phyloP scores from a whole-genome alignment of 1,139 yeast species.

The Petasospora fabianii region DNA sequence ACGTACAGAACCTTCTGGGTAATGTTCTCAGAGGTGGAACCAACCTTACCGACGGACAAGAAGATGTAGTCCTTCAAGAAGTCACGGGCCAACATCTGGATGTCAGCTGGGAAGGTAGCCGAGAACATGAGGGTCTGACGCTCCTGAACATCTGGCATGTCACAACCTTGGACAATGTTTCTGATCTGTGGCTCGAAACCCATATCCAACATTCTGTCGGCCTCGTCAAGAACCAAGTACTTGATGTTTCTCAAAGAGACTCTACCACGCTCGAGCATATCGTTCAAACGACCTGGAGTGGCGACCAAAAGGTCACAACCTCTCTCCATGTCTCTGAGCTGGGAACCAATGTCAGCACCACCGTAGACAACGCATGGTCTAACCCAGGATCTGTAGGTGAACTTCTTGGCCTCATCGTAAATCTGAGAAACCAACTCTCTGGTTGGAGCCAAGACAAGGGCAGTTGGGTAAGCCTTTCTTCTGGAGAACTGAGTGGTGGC shows the following conservation, averaged over 20 bases:
- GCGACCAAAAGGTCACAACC: constrained; percentile 97
- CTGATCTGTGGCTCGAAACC: constrained; percentile 99
- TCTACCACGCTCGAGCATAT: constrained; percentile 90
- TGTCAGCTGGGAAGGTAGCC: constrained; percentile 98
- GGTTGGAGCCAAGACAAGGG: constrained; percentile 94
- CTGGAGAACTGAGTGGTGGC: constrained; percentile 54
- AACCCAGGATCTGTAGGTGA: constrained; percentile 98
- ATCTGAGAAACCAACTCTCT: constrained; percentile 98
- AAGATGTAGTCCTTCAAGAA: constrained; percentile 93
- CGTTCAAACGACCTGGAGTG: constrained; percentile 98
- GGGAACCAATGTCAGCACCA: constrained; percentile 91
- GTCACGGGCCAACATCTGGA: constrained; percentile 95
- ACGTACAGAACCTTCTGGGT: constrained; percentile 92
- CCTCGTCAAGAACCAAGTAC: constrained; percentile 95
- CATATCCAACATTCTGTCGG: constrained; percentile 99
- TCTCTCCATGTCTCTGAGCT: constrained; percentile 82
- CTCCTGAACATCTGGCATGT: constrained; percentile 86
- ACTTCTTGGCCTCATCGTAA: constrained; percentile 92
- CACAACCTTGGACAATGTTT: constrained; percentile 95
- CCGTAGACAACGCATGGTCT: constrained; percentile 96
- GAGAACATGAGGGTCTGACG: constrained; percentile 98
- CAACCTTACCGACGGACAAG: constrained; percentile 97
- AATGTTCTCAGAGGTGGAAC: constrained; percentile 95
- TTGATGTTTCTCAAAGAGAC: constrained; percentile 87
- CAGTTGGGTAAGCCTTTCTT: constrained; percentile 89